Conservation (phyloP, 31 red algal species). For the Pterothamnion heteromorphum region DNA sequence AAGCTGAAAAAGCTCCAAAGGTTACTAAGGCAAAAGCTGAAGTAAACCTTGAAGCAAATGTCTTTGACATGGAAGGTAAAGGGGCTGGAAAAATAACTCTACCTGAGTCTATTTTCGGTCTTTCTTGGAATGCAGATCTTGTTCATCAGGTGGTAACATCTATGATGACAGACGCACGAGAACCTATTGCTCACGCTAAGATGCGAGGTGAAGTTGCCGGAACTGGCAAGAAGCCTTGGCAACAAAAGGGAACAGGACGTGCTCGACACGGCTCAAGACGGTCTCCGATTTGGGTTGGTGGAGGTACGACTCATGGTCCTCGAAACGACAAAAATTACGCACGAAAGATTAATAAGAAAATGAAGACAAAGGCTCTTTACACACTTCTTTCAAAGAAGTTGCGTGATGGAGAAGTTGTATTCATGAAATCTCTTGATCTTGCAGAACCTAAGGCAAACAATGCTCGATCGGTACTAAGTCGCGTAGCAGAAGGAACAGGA, state of each 20-base stretch:
- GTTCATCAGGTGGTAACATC: not conserved
- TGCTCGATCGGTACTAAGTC: not conserved
- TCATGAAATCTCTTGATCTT: not conserved
- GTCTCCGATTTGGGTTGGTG: conserved; percentile 79
- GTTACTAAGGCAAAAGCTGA: no score
- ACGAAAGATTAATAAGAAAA: not conserved
- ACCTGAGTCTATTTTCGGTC: not conserved
- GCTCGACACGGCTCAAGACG: conserved; percentile 68
- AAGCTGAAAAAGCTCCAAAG: no score
- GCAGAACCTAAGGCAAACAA: not conserved
- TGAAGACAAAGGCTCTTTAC: not conserved
- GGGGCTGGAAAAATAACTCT: not conserved
- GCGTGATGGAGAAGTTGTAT: not conserved
- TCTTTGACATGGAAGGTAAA: not conserved
- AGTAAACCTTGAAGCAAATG: no score
- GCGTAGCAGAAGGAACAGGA: not conserved
- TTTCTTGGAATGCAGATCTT: not conserved
- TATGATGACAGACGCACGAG: not conserved
- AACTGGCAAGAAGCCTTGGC: conserved; percentile 72
- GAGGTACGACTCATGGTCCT: conserved; percentile 81
- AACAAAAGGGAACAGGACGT: conserved; percentile 90
- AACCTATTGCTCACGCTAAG: not conserved
- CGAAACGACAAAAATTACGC: conserved; percentile 27
- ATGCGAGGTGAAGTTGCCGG: conserved; percentile 69
- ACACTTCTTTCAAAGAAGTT: not conserved